Evolutionary conservation across 176 grass and related monocot species (phyloP), one percentile per base, ranked within the genome.

Genomic region (Panicum miliaceum): DNA sequence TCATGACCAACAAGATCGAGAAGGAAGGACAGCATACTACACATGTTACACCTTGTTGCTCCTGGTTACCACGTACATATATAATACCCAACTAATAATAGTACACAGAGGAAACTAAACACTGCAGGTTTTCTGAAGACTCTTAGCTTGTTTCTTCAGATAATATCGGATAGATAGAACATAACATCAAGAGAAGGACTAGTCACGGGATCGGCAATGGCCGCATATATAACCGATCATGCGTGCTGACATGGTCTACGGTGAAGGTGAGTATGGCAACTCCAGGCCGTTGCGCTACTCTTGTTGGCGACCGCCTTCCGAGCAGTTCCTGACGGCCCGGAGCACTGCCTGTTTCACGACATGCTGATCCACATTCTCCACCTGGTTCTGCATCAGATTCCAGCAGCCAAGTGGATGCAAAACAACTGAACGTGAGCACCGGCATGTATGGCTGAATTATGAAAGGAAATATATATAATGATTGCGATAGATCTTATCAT

Each of bases 281-380:
- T 57, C 54, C 10, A 1, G 0, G 18, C 68, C 11, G 38, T 36
- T 54, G 23, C n/a, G 11, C 80, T 82, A 71, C 20, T 73, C 58
- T 45, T 71, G 54, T 6, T 47, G 27, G 20, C 18, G 37, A 7
- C 58, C 7, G 29, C 62, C 61, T 62, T 66, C 89, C 0, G 71
- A 83, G 76, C 89, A 92, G 38, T 73, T 90, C 12, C 69, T 89
- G 70, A 94, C 81, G 51, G 91, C 93, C 78, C 87, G 93, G 40
- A 93, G 38, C n/a, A 99, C 96, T 16, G 96, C 91, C 85, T 92
- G 85, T 70, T 92, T 94, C 34, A 99, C 86, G 32, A 85, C 88
- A 62, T 88, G 81, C 14, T 85, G 84, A 56, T 99, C 88, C 43
- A 97, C 46, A 46, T 63, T 87, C 40, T 67, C 73, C 5, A 35